Evolutionary conservation across 2,329 filamentous ascomycete genomes (phyloP).

Genomic region (Trichoderma aggressivum): DNA sequence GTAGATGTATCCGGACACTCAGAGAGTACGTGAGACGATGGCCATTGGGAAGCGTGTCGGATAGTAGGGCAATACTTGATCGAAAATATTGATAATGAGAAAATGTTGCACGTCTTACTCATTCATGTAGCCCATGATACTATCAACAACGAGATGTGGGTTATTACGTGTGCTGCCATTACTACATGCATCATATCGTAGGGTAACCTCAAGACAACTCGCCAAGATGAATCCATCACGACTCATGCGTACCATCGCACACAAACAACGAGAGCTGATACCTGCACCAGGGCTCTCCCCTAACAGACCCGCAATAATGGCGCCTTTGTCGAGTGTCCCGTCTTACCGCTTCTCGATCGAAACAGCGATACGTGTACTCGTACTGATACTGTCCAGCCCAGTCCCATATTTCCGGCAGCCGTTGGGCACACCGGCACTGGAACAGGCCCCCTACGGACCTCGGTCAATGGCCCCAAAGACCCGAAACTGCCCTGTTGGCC

Average conservation of each 20-base stretch:
- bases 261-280: background rate
- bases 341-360: slow-evolving; percentile 1
- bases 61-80: background rate
- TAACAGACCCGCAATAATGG: slow-evolving; percentile 9
- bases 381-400: background rate
- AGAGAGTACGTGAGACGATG: background rate
- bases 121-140: background rate
- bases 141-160: background rate
- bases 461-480: slow-evolving; percentile 10
- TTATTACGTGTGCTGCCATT: background rate
- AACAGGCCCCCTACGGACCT: slow-evolving; percentile 1
- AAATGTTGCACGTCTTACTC: background rate
- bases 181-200: background rate
- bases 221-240: background rate
- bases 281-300: background rate
- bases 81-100: background rate
- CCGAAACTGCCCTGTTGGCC: background rate
- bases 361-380: background rate
- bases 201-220: background rate
- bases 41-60: fast-evolving
- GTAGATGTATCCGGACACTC: background rate
- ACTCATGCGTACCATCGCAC: background rate
- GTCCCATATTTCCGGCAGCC: slow-evolving; percentile 8
- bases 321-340: background rate
- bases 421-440: background rate